phyloP scores from a whole-genome alignment of 106 monocot genomes.

The Ottelia alismoides region DNA sequence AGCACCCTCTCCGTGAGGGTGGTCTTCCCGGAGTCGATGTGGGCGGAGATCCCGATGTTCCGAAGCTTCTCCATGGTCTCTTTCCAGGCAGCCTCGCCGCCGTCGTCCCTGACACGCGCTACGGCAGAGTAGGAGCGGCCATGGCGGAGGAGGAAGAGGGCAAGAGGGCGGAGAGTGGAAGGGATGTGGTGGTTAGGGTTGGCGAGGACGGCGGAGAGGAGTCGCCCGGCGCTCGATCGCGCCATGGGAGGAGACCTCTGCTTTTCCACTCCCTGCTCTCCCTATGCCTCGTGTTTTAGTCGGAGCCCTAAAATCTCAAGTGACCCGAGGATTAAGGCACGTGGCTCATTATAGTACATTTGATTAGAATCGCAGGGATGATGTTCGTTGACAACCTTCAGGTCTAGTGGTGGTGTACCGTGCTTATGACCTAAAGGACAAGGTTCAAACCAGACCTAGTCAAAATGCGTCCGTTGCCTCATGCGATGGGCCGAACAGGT shows the following conservation, averaged over 20 bases:
- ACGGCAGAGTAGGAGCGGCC: slow-evolving; percentile 20
- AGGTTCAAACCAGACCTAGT: too few relatives aligned
- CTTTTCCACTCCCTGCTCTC: too few relatives aligned
- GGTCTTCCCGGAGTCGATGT: slow-evolving; percentile 98
- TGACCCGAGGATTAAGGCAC: too few relatives aligned
- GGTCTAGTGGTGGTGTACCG: too few relatives aligned
- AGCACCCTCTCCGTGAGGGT: slow-evolving; percentile 89
- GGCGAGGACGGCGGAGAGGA: slow-evolving; percentile 28
- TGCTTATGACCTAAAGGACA: too few relatives aligned
- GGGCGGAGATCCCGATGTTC: slow-evolving; percentile 96
- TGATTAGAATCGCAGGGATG: too few relatives aligned
- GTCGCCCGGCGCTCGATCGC: slow-evolving; percentile 27
- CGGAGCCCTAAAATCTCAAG: too few relatives aligned
- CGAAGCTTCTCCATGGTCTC: slow-evolving; percentile 74
- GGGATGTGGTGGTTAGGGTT: background rate
- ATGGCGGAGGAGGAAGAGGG: slow-evolving; percentile 22
- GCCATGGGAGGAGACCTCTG: slow-evolving; percentile 39
- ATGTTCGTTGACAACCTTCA: too few relatives aligned
- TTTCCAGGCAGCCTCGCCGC: slow-evolving; percentile 75
- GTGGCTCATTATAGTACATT: too few relatives aligned
- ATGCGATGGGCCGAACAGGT: too few relatives aligned
- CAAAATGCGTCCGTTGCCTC: too few relatives aligned
- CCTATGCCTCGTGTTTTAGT: too few relatives aligned
- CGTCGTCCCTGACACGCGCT: slow-evolving; percentile 33
- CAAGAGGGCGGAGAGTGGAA: slow-evolving; percentile 9